Percentiles rank a stretch among this genome's conserved stretches.
Conservation (phyloP, 164 flowering plant species). For the Chimonanthus praecox region DNA sequence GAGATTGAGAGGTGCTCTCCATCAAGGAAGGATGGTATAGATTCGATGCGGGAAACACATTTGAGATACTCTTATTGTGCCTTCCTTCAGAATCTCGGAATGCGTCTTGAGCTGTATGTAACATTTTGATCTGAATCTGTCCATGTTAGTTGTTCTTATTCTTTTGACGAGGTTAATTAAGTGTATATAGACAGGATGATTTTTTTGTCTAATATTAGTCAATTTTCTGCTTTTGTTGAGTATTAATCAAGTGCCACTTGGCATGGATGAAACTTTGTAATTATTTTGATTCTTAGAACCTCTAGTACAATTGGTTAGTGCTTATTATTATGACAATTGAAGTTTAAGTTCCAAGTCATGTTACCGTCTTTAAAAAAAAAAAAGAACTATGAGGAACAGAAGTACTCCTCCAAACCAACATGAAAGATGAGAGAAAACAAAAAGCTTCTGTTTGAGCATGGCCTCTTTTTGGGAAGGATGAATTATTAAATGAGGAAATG, state of each 20-base stretch:
- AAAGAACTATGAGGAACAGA: no score
- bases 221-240: conserved; percentile 16
- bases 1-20: conserved; percentile 90
- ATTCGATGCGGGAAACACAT: conserved; percentile 61
- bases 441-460: no score
- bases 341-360: no score
- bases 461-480: no score
- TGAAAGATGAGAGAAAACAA: no score
- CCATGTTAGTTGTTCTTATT: background rate
- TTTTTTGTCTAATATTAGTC: conserved; percentile 26
- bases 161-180: background rate
- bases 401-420: no score
- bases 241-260: background rate
- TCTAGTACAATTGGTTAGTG: no score
- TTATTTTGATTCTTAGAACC: no score
- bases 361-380: no score
- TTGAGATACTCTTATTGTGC: conserved; percentile 90
- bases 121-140: background rate
- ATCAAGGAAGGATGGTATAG: conserved; percentile 95
- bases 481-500: no score
- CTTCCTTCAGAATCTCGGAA: conserved; percentile 82
- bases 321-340: no score
- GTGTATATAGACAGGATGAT: background rate
- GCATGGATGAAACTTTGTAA: no score
- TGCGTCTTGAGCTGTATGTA: conserved; percentile 81